Evolutionary conservation across 257 asterid species (phyloP).

Genomic region (Scutellaria baicalensis): DNA sequence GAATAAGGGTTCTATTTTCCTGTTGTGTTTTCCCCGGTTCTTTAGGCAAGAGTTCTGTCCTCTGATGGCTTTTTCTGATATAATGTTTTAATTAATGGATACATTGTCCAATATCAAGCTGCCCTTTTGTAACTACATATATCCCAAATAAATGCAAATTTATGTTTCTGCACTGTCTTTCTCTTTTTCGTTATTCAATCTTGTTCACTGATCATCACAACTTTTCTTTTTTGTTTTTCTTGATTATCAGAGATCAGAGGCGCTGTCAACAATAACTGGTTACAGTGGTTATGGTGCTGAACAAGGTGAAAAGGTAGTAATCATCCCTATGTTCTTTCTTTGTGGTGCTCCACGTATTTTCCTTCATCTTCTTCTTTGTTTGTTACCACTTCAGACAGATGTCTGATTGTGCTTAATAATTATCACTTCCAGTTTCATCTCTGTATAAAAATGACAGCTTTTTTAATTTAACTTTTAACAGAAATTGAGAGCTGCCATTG

Average conservation of each 20-base stretch:
- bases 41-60: neutral
- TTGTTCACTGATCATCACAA: slow-evolving; percentile 5
- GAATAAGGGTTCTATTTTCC: neutral
- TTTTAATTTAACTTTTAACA: slow-evolving; percentile 11
- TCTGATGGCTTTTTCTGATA: neutral
- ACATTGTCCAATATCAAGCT: neutral
- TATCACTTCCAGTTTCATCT: neutral
- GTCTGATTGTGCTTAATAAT: neutral
- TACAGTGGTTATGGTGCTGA: slow-evolving; percentile 98
- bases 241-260: slow-evolving; percentile 53
- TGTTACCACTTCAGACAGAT: neutral
- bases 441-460: too few species aligned
- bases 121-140: neutral
- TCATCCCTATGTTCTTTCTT: neutral
- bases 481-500: slow-evolving; percentile 88
- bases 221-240: neutral
- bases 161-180: neutral
- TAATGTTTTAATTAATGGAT: neutral
- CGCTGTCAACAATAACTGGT: slow-evolving; percentile 74
- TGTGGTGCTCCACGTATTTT: neutral
- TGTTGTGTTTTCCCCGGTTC: neutral
- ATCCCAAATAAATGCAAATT: neutral
- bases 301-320: slow-evolving; percentile 84
- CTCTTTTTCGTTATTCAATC: neutral
- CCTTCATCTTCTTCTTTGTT: slow-evolving; percentile 4